These are phyloP conservation scores for Larix kaempferi DNA, from an alignment of 75 land plant species.

Conservation along the genomic window DNA sequence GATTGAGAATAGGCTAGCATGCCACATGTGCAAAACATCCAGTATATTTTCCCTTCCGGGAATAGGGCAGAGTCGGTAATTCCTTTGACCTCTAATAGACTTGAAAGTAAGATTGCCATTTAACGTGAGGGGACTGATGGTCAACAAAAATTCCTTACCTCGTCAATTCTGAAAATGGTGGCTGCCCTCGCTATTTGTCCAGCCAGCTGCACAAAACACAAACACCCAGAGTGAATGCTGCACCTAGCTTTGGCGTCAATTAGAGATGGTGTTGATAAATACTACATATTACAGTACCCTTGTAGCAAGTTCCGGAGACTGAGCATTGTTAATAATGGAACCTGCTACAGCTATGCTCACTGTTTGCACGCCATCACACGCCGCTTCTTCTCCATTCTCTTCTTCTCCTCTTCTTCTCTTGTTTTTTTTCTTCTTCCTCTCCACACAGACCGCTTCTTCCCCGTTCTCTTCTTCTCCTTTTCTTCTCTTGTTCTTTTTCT, in stretches of 20 bases:
- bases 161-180: no score
- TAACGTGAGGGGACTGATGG: background rate
- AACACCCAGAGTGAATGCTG: background rate
- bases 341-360: slow-evolving; percentile 89
- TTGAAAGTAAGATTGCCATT: no score
- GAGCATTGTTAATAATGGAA: slow-evolving; percentile 85
- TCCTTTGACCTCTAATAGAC: no score
- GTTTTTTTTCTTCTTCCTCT: slow-evolving; percentile 8
- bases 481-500: slow-evolving; percentile 5
- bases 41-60: no score
- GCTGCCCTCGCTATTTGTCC: no score
- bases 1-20: no score
- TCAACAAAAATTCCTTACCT: slow-evolving; percentile 25
- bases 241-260: background rate
- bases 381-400: slow-evolving; percentile 11
- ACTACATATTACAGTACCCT: slow-evolving; percentile 31
- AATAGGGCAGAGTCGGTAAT: no score
- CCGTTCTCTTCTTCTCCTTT: background rate
- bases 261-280: background rate
- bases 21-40: no score
- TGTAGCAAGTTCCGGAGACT: slow-evolving; percentile 83
- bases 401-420: background rate
- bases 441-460: background rate
- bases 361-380: slow-evolving; percentile 25
- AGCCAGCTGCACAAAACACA: slow-evolving; percentile 40